Base-by-base conservation (phyloP, 1,139 yeast species). In the Yamadazyma mexicana region DNA sequence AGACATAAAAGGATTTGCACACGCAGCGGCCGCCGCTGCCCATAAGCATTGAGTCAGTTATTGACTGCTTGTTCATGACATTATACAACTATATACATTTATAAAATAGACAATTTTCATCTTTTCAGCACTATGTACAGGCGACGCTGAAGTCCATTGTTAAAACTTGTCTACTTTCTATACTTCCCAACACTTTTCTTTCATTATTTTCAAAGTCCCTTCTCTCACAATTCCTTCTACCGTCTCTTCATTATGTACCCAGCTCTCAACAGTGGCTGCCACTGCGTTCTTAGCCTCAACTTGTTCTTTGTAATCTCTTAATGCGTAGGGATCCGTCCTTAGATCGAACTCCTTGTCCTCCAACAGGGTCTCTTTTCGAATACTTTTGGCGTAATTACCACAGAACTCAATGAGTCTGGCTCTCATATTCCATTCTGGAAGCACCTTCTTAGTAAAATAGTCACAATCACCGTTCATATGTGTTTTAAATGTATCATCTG, bases 11-110 rank as follows among this genome's bases (percentile, higher is more conserved):
- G 64, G 59, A 33, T 70, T 70, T 61, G 76, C 76, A 42, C 65
- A 62, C 42, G 76, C 76, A 5, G 77, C 77, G 1, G 77, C 77
- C 3, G 75, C 77, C 7, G 76, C 76, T 9, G 75, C 65, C 38
- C 66, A 62, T 46, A 58, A 56, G 42, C 56, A 48, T 35, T n/a
- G n/a, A n/a, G n/a, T n/a, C n/a, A n/a, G n/a, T n/a, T 45, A 18
- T 23, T 20, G 22, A 20, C 22, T 8, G 5, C n/a, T 22, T 14
- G 17, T 7, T 24, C 26, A 24, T 11, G 26, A 7, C 26, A 14
- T 12, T 23, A 26, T 22, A 23, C 25, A 14, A 23, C 35, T 25
- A 29, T 29, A 3, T 17, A 29, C 22, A 27, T 27, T 7, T 5
- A n/a, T n/a, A 5, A 12, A 29, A 17, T 26, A 26, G 8, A 26